phyloP scores from a whole-genome alignment of 768 basidiomycete species.

The Boletus fagicola region DNA sequence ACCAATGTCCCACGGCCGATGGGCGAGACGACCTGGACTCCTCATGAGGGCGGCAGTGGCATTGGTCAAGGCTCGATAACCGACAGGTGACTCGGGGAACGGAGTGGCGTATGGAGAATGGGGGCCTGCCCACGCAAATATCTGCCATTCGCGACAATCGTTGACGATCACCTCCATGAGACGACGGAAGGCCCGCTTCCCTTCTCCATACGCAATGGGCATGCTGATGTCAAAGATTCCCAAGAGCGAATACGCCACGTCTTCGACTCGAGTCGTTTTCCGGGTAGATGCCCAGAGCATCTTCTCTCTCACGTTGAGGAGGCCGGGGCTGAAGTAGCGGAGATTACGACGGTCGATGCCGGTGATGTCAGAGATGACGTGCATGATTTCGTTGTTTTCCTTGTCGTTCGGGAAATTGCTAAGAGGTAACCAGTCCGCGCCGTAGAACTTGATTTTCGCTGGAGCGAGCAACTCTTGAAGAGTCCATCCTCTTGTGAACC shows the following conservation, averaged over 20 bases:
- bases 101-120: constrained; percentile 20
- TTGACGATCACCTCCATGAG: constrained; percentile 23
- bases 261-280: constrained; percentile 27
- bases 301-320: constrained; percentile 19
- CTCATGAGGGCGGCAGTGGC: background rate
- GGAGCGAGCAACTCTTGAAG: constrained; percentile 26
- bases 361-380: constrained; percentile 9
- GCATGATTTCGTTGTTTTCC: constrained; percentile 15
- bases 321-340: constrained; percentile 21
- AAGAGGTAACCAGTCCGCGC: constrained; percentile 14
- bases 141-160: constrained; percentile 20
- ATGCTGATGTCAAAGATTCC: constrained; percentile 27
- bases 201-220: constrained; percentile 26
- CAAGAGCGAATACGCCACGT: constrained; percentile 27
- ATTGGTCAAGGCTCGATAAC: constrained; percentile 13
- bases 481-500: constrained; percentile 24
- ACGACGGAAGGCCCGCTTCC: constrained; percentile 25
- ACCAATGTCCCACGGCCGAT: constrained; percentile 16
- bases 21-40: background rate
- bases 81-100: constrained; percentile 21
- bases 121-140: constrained; percentile 23
- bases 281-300: constrained; percentile 27
- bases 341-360: constrained; percentile 13
- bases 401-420: constrained; percentile 19
- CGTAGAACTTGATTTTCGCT: constrained; percentile 21